Percentiles rank a stretch among this genome's conserved stretches.
phyloP scores from a whole-genome alignment of 2,329 filamentous ascomycete species.

The Stachybotrys chlorohalonatus region DNA sequence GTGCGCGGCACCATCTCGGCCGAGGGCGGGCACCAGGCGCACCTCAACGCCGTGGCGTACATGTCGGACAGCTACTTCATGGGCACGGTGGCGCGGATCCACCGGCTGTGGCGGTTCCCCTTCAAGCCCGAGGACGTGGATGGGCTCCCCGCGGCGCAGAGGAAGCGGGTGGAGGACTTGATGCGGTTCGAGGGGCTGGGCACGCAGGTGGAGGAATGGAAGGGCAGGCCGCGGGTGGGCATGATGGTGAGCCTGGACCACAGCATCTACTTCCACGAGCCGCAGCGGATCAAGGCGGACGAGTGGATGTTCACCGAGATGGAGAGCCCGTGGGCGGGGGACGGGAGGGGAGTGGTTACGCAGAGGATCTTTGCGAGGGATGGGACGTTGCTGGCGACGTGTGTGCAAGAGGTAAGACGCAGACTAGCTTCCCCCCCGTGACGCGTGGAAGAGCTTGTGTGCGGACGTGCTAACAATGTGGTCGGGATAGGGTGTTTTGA shows the following conservation, averaged over 20 bases:
- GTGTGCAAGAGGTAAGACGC: conserved; percentile 62
- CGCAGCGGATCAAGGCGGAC: conserved; percentile 46
- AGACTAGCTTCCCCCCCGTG: neutral
- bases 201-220: conserved; percentile 34
- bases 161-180: conserved; percentile 25
- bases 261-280: conserved; percentile 60
- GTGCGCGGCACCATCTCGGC: conserved; percentile 65
- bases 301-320: conserved; percentile 78
- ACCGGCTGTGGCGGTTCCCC: conserved; percentile 69
- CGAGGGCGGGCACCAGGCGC: conserved; percentile 66
- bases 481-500: conserved; percentile 35
- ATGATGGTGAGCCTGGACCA: conserved; percentile 84
- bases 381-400: conserved; percentile 67
- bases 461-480: conserved; percentile 8
- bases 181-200: conserved; percentile 32
- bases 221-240: conserved; percentile 51
- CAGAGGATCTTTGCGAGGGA: conserved; percentile 66
- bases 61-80: conserved; percentile 92
- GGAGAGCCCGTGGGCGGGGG: conserved; percentile 71
- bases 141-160: conserved; percentile 32
- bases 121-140: conserved; percentile 44
- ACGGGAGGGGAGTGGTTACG: conserved; percentile 66
- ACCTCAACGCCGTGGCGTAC: conserved; percentile 83
- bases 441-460: neutral
- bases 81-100: conserved; percentile 73